Conservation (phyloP, 352 stramenopile genomes). For the Globisporangium splendens region DNA sequence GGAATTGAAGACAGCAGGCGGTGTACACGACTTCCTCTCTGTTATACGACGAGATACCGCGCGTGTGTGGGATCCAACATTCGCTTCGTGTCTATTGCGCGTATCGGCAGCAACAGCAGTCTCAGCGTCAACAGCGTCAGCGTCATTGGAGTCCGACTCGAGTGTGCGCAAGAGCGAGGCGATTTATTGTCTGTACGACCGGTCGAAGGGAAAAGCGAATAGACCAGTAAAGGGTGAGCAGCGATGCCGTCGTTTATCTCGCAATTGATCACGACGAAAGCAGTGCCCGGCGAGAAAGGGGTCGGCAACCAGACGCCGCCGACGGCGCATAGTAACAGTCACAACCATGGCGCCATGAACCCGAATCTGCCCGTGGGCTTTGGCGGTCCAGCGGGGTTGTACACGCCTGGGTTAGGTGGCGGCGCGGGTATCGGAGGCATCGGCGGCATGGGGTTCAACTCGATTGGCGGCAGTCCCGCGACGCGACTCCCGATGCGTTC, state of each 20-base stretch:
- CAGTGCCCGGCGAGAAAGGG: conserved; percentile 8
- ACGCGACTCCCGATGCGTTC: conserved; percentile 12
- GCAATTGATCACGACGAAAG: conserved; percentile 18
- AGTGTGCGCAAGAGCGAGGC: too few species aligned
- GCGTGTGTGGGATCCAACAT: too few species aligned
- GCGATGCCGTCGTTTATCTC: conserved; percentile 19
- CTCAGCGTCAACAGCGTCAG: too few species aligned
- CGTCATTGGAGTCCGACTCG: too few species aligned
- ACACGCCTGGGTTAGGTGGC: conserved; percentile 7
- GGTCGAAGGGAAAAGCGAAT: too few species aligned
- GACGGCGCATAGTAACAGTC: neutral
- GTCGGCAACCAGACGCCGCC: neutral
- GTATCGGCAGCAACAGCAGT: too few species aligned
- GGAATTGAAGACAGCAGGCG: too few species aligned
- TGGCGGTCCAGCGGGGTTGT: neutral
- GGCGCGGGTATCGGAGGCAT: conserved; percentile 3
- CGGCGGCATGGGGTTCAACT: conserved; percentile 1
- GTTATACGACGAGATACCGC: too few species aligned
- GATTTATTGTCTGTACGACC: too few species aligned
- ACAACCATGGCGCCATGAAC: conserved; percentile 1
- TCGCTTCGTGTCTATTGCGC: too few species aligned
- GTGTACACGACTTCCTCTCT: too few species aligned
- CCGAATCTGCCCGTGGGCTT: neutral
- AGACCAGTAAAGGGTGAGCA: neutral
- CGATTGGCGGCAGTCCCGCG: conserved; percentile 10